A percentile compares a stretch with the other conserved stretches of the same genome.
These are phyloP conservation scores for Saururus chinensis DNA, from an alignment of 164 flowering plant genomes.

Conservation along the genomic window DNA sequence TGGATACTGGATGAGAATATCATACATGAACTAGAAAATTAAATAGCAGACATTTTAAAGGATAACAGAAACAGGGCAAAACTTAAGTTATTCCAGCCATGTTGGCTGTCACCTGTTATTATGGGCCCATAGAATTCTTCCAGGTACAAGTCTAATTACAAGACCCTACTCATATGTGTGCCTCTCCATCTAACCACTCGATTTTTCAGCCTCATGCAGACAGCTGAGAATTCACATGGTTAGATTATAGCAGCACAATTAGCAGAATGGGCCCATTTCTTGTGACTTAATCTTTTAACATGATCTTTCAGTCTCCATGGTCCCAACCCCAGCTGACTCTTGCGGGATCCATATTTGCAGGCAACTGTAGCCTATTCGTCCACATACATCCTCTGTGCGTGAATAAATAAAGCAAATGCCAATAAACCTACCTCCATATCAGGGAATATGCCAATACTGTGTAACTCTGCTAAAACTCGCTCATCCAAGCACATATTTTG, in stretches of 20 bases:
- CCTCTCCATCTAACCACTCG: neutral
- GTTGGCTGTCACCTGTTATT: too few species aligned
- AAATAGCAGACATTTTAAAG: too few species aligned
- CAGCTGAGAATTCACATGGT: neutral
- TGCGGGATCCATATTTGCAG: too few species aligned
- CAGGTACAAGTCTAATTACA: too few species aligned
- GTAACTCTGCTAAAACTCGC: constrained; percentile 63
- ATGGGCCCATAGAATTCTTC: too few species aligned
- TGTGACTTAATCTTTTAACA: neutral
- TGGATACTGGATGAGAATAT: too few species aligned
- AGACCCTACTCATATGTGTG: neutral
- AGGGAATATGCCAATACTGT: constrained; percentile 60
- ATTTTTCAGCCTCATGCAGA: too few species aligned
- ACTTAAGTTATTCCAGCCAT: too few species aligned
- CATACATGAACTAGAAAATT: too few species aligned
- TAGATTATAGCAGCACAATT: neutral
- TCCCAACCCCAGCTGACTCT: too few species aligned
- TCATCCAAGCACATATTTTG: constrained; percentile 52
- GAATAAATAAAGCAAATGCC: neutral
- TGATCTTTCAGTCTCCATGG: too few species aligned
- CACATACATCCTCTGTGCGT: neutral
- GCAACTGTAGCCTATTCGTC: neutral
- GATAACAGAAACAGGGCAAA: too few species aligned
- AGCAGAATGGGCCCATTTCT: neutral
- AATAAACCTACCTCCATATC: constrained; percentile 61